These are phyloP conservation scores for Litsea cubeba DNA, from an alignment of 164 flowering plant genomes.

Conservation along the genomic window DNA sequence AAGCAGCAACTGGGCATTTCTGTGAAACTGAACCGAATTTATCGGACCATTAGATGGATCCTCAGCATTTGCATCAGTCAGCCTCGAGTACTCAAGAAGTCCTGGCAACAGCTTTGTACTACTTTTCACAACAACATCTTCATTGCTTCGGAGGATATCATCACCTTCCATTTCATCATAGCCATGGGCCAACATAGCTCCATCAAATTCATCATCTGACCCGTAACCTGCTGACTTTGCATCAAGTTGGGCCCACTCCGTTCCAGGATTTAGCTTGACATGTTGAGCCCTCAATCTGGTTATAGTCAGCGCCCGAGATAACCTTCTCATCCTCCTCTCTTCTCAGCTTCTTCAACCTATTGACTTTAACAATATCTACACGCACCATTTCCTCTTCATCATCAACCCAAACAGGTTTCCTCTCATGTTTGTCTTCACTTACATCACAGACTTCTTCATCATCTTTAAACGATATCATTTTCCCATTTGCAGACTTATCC, in stretches of 20 bases:
- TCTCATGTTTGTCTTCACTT: slow-evolving; percentile 17
- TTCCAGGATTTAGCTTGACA: slow-evolving; percentile 70
- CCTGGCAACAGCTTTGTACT: slow-evolving; percentile 66
- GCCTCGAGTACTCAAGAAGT: slow-evolving; percentile 59
- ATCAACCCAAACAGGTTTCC: slow-evolving; percentile 82
- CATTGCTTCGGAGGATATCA: slow-evolving; percentile 57
- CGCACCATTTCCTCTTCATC: slow-evolving; percentile 59
- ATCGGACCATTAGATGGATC: slow-evolving; percentile 67
- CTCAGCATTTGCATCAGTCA: slow-evolving; percentile 71
- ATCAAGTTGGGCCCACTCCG: slow-evolving; percentile 79
- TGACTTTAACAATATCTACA: slow-evolving; percentile 55
- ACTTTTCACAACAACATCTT: slow-evolving; percentile 64
- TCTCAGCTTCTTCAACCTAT: slow-evolving; percentile 74
- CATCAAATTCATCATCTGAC: slow-evolving; percentile 51
- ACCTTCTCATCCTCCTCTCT: slow-evolving; percentile 67
- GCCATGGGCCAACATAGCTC: slow-evolving; percentile 26
- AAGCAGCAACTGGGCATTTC: slow-evolving; percentile 78
- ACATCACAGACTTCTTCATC: slow-evolving; percentile 23
- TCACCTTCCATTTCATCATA: slow-evolving; percentile 27
- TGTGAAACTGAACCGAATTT: slow-evolving; percentile 80
- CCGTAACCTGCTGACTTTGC: slow-evolving; percentile 12
- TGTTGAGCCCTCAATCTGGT: slow-evolving; percentile 84
- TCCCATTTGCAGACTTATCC: slow-evolving; percentile 39
- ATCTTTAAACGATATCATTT: slow-evolving; percentile 32
- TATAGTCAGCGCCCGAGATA: slow-evolving; percentile 65